Percentiles rank a stretch among this genome's conserved stretches.
phyloP scores from a whole-genome alignment of 257 asterid species.

The Lantana camara region DNA sequence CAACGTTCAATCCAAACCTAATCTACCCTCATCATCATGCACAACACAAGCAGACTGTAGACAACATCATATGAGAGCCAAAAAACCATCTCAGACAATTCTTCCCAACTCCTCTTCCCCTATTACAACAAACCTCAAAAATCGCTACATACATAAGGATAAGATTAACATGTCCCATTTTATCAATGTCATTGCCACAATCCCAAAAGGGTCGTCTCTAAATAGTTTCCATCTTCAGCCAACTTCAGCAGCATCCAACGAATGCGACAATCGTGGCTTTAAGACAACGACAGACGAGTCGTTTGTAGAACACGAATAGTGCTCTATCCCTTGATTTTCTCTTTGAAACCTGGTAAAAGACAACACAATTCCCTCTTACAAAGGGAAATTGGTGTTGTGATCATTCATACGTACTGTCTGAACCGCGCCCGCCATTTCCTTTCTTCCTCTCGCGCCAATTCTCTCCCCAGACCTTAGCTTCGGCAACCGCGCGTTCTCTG shows the following conservation, averaged over 20 bases:
- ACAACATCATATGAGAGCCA: conserved; percentile 7
- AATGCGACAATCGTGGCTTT: not conserved
- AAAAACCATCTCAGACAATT: conserved; percentile 2
- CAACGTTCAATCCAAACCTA: conserved; percentile 24
- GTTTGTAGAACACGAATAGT: not conserved
- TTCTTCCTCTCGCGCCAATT: conserved; percentile 68
- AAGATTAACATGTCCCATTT: conserved; percentile 25
- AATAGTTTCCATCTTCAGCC: not conserved
- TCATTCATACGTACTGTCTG: conserved; percentile 59
- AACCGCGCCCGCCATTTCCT: conserved; percentile 48
- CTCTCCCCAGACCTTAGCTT: conserved; percentile 96
- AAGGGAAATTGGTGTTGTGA: not conserved
- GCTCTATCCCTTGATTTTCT: no score
- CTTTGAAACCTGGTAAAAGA: not conserved
- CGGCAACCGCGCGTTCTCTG: conserved; percentile 88
- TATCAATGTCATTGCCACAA: not conserved
- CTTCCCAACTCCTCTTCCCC: conserved; percentile 17
- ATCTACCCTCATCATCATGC: conserved; percentile 6
- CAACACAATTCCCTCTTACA: conserved; percentile 6
- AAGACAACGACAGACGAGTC: not conserved
- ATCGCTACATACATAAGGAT: conserved; percentile 35
- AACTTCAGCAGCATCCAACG: no score
- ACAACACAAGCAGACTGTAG: no score
- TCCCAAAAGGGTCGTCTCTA: conserved; percentile 2
- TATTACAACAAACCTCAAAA: conserved; percentile 22